These are phyloP conservation scores for Monarda citriodora DNA, from an alignment of 305 asterid species.

Conservation along the genomic window DNA sequence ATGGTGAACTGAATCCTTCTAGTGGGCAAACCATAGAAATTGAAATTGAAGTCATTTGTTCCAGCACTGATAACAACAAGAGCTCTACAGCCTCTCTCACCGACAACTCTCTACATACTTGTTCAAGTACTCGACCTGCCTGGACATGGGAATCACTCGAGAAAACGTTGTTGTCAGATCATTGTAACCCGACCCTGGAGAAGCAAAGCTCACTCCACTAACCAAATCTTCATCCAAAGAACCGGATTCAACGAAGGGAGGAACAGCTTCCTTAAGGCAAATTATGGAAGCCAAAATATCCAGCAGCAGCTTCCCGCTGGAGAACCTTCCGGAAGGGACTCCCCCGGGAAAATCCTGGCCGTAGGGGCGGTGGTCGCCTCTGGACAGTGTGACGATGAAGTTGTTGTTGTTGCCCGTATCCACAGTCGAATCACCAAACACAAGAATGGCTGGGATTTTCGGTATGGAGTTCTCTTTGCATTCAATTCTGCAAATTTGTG, in stretches of 20 bases:
- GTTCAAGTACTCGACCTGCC: conserved; percentile 36
- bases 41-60: conserved; percentile 62
- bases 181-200: conserved; percentile 80
- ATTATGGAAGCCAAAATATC: conserved; percentile 62
- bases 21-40: conserved; percentile 55
- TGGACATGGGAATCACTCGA: conserved; percentile 48
- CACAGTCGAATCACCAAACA: conserved; percentile 71
- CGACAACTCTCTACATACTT: conserved; percentile 46
- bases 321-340: conserved; percentile 66
- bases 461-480: conserved; percentile 21
- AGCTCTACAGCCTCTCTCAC: conserved; percentile 40
- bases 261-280: conserved; percentile 60
- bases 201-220: conserved; percentile 76
- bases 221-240: conserved; percentile 41
- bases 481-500: not conserved
- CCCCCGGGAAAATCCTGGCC: conserved; percentile 50
- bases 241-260: conserved; percentile 62
- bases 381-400: conserved; percentile 46
- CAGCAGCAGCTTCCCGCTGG: conserved; percentile 71
- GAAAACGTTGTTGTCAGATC: conserved; percentile 53
- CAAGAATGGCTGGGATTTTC: conserved; percentile 52
- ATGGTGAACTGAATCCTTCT: conserved; percentile 48
- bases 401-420: conserved; percentile 83
- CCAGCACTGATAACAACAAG: conserved; percentile 67
- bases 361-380: conserved; percentile 64